Evolutionary conservation across 345 rosid genomes (phyloP), one percentile per base, ranked within the genome.

Genomic region (Salix udensis): DNA sequence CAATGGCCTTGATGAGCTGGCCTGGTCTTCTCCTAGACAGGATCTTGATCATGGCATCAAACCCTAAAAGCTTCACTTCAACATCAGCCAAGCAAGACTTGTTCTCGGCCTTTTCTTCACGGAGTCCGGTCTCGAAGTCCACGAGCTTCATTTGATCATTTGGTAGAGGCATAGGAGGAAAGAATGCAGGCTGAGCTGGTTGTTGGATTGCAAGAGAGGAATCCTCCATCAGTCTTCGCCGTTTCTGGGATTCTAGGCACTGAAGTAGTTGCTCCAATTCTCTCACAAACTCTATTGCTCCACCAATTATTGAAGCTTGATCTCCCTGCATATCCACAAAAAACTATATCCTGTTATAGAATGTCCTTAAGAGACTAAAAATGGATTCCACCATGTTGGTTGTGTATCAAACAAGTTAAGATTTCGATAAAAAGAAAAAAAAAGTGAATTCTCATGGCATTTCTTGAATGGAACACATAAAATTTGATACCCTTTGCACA

Each of bases 241-340:
- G 82, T 74, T 93, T 96, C 65, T 96, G 97, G 11, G 99, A 96
- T 79, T 96, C 99, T 2, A 96, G 73, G 80, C 98, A 93, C 15
- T 92, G 97, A 58, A 91, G 89, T 9, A 93, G 96, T 69, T 93
- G 98, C 84, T 96, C 99, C 19, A 96, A 79, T 77, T 96, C 99
- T 74, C 94, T 91, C 76, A 96, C 97, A 68, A 92, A 96, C 81
- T 93, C 98, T 14, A 96, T 93, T 9, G 94, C 99, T 40, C 99
- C 99, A 4, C 99, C 99, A 16, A 96, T 91, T n/a, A 96, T 93
- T 2, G 99, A 96, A 1, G 98, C 98, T 88, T 93, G 98, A 79
- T 96, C 99, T 80, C 97, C 98, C 98, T 93, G 77, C 11, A 75
- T 42, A 30, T 67, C 23, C 21, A 72, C 30, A 34, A 12, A 46